Base-by-base conservation (phyloP, 192 early-diverging fungal species). In the Funneliformis geosporum region DNA sequence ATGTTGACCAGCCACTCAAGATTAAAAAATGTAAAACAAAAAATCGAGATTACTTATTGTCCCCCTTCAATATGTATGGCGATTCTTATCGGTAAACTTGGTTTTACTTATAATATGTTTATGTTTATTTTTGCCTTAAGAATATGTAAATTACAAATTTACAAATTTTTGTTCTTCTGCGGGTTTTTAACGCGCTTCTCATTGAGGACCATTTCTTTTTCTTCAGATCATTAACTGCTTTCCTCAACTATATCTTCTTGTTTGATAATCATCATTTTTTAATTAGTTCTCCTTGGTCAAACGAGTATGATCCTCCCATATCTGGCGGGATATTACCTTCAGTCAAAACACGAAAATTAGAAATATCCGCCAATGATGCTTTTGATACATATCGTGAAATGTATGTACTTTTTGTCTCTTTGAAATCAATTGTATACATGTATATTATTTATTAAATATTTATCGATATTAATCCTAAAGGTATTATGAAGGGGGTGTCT, bases 51-150 rank as follows among this genome's bases (percentile, higher is more conserved):
- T 99, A 96, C 75, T 86, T 99, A 16, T 81, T 92, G 8, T 98
- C 95, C 79, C 96, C 97, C 81, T 99, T 97, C 84, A 99, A 99
- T 87, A 88, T 96, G n/a, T 96, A 98, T 85, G 94, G 94, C 5
- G 93, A 98, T 81, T 95, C 93, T 25, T 96, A 96, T 83, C 86
- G 95, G 95, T 94, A 89, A 67, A 47, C 2, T 50, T n/a, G 10
- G 16, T 5, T 33, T 33, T 2, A 2, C 33, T 33, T 33, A 0
- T 33, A 33, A 33, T 33, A 33, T 33, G 2, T 33, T 33, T 33
- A 33, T 2, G 33, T 33, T 33, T 33, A 33, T 33, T 33, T 33
- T 33, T 2, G 33, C 1, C 33, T 33, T 59, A n/a, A n/a, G 10
- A 14, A 66, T 23, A 66, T 23, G 5, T 28, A 25, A 66, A 25